A percentile compares a stretch with the other conserved stretches of the same genome.
Conservation (phyloP, 2,329 filamentous ascomycete species). For the Exophiala xenobiotica region DNA sequence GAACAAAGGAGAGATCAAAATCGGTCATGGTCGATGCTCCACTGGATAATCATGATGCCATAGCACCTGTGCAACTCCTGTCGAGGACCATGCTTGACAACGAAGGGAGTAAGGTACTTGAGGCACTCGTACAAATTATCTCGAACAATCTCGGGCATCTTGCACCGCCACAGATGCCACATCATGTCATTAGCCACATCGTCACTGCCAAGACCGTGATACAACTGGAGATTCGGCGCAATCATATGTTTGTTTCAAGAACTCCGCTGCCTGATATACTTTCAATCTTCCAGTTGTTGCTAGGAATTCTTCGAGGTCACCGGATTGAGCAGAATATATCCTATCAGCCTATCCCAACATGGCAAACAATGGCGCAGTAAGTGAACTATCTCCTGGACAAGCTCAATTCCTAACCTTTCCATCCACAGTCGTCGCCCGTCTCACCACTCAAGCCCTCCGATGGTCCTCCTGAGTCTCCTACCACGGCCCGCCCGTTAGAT, state of each 20-base stretch:
- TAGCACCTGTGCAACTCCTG: no score
- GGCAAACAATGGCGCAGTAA: conserved; percentile 18
- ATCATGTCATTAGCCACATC: background rate
- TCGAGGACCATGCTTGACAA: no score
- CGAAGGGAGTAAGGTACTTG: no score
- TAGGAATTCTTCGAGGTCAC: background rate
- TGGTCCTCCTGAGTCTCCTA: conserved; percentile 50
- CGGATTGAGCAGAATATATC: background rate
- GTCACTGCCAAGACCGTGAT: conserved; percentile 6
- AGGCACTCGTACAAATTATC: background rate
- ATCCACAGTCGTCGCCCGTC: conserved; percentile 26
- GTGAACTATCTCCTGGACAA: background rate
- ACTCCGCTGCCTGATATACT: conserved; percentile 17
- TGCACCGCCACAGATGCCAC: conserved; percentile 9
- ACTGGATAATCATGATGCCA: conserved; percentile 3
- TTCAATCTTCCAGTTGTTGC: no score
- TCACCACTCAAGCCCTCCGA: conserved; percentile 30
- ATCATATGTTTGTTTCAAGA: conserved; percentile 20
- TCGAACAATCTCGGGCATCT: no score
- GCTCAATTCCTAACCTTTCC: conserved; percentile 4
- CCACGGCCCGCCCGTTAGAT: conserved; percentile 56
- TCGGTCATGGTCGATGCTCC: conserved; percentile 15
- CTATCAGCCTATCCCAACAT: conserved; percentile 4
- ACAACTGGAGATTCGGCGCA: no score
- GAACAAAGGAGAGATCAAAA: conserved; percentile 55